Percentiles rank a stretch among this genome's conserved stretches.
phyloP scores from a whole-genome alignment of 768 basidiomycete species.

The Neoboletus subvelutipes region DNA sequence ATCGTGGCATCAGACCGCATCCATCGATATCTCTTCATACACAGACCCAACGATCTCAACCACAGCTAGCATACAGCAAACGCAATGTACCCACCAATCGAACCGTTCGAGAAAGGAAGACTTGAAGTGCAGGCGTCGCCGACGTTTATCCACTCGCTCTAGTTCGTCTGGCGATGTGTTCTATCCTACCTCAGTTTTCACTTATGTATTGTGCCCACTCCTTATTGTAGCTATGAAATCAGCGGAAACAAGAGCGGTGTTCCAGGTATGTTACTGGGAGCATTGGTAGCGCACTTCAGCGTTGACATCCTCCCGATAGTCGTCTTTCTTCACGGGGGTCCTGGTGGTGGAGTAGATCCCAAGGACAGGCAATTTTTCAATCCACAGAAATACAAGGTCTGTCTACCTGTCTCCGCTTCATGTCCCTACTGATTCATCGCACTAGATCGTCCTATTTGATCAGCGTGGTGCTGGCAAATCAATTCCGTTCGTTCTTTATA shows the following conservation, averaged over 20 bases:
- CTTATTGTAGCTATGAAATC: slow-evolving; percentile 65
- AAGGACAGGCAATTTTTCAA: slow-evolving; percentile 81
- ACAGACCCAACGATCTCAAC: slow-evolving; percentile 1
- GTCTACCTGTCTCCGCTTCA: neutral
- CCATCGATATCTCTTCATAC: slow-evolving; percentile 19
- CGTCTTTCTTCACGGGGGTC: slow-evolving; percentile 83
- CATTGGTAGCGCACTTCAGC: neutral
- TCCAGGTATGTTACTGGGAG: slow-evolving; percentile 50
- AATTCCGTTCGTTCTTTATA: slow-evolving; percentile 57
- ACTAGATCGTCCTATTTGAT: slow-evolving; percentile 81
- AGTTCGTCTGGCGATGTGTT: slow-evolving; percentile 47
- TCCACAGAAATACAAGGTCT: slow-evolving; percentile 79
- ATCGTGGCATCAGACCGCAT: slow-evolving; percentile 6
- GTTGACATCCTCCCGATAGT: slow-evolving; percentile 40
- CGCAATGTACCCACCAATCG: slow-evolving; percentile 64
- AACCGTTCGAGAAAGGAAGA: slow-evolving; percentile 62
- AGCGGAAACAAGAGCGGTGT: slow-evolving; percentile 74
- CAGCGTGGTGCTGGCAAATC: slow-evolving; percentile 89
- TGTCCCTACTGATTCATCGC: slow-evolving; percentile 1
- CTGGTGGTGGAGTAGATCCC: slow-evolving; percentile 71
- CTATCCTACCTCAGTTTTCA: neutral
- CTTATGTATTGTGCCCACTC: neutral
- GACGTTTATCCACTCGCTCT: slow-evolving; percentile 58
- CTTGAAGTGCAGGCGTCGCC: slow-evolving; percentile 64
- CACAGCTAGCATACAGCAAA: slow-evolving; percentile 2